phyloP scores from a whole-genome alignment of 805 yeast species.

The Wickerhamomyces chaumierensis region DNA sequence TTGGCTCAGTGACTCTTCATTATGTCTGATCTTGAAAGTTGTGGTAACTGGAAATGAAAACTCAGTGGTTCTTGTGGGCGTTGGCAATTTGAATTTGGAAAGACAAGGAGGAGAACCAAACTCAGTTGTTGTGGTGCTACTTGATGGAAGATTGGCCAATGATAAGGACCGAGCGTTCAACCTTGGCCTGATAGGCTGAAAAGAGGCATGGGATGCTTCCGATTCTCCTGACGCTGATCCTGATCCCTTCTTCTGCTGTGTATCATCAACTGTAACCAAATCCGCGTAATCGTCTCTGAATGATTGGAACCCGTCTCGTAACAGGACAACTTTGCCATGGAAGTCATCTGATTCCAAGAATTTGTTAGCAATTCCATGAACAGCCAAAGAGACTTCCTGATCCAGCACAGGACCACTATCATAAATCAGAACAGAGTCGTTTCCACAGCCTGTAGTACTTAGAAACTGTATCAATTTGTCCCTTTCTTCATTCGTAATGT shows the following conservation, averaged over 20 bases:
- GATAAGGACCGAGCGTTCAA: slow-evolving; percentile 15
- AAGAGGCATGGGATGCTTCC: too few relatives aligned
- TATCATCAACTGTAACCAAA: slow-evolving; percentile 4
- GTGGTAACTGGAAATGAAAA: slow-evolving; percentile 22
- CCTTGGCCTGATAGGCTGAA: too few relatives aligned
- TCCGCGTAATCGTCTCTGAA: slow-evolving; percentile 22
- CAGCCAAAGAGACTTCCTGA: slow-evolving; percentile 24
- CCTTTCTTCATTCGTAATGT: slow-evolving; percentile 45
- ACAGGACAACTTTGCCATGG: slow-evolving; percentile 29
- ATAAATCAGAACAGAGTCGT: slow-evolving; percentile 14
- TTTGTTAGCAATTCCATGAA: slow-evolving; percentile 37
- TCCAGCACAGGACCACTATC: too few relatives aligned
- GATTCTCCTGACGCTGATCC: too few relatives aligned
- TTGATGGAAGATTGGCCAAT: slow-evolving; percentile 7
- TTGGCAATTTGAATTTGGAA: slow-evolving; percentile 46
- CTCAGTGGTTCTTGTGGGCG: slow-evolving; percentile 2
- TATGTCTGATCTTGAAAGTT: slow-evolving; percentile 36
- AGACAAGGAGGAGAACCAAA: slow-evolving; percentile 15
- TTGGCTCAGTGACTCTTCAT: slow-evolving; percentile 33
- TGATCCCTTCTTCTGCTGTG: neutral
- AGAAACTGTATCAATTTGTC: slow-evolving; percentile 27
- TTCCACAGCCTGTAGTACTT: too few relatives aligned
- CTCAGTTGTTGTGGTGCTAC: slow-evolving; percentile 3
- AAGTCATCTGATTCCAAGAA: slow-evolving; percentile 28
- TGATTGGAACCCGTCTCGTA: slow-evolving; percentile 30